Evolutionary conservation across 768 basidiomycete species (phyloP).

Genomic region (Lactarius hengduanensis): DNA sequence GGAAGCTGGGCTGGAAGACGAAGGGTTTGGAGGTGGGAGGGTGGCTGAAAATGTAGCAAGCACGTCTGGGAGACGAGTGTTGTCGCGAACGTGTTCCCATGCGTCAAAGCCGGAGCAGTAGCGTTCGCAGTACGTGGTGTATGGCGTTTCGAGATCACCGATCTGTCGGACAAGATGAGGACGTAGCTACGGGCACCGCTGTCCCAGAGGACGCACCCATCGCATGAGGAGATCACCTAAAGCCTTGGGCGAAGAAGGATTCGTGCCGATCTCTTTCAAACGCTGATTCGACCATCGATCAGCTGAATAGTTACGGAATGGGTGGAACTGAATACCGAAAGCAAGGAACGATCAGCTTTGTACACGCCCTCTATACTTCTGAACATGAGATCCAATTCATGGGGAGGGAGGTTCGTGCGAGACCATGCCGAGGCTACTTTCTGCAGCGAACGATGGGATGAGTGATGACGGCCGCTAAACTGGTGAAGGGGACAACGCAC

Average conservation of each 20-base stretch:
- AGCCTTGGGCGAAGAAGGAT: constrained; percentile 89
- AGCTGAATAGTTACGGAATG: constrained; percentile 21
- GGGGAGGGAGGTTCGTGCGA: constrained; percentile 88
- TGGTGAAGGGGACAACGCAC: constrained; percentile 46
- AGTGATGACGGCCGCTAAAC: constrained; percentile 11
- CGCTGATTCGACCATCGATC: constrained; percentile 49
- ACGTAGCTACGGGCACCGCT: constrained; percentile 7
- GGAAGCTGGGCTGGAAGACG: constrained; percentile 39
- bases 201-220: constrained; percentile 65
- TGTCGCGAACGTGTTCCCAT: constrained; percentile 79
- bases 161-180: constrained; percentile 53
- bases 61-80: constrained; percentile 65
- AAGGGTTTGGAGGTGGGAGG: constrained; percentile 54
- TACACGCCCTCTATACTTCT: constrained; percentile 89
- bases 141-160: constrained; percentile 86
- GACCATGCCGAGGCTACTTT: constrained; percentile 99
- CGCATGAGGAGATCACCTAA: constrained; percentile 95
- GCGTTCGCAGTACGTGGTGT: constrained; percentile 73
- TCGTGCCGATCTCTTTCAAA: constrained; percentile 90
- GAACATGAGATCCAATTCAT: constrained; percentile 91
- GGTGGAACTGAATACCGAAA: constrained; percentile 47
- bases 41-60: constrained; percentile 66
- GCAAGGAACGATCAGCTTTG: constrained; percentile 82
- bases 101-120: constrained; percentile 77
- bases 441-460: constrained; percentile 41